Evolutionary conservation across 169 alveolate species (phyloP), one percentile per base, ranked within the genome.

Genomic region (Plasmodium knowlesi): DNA sequence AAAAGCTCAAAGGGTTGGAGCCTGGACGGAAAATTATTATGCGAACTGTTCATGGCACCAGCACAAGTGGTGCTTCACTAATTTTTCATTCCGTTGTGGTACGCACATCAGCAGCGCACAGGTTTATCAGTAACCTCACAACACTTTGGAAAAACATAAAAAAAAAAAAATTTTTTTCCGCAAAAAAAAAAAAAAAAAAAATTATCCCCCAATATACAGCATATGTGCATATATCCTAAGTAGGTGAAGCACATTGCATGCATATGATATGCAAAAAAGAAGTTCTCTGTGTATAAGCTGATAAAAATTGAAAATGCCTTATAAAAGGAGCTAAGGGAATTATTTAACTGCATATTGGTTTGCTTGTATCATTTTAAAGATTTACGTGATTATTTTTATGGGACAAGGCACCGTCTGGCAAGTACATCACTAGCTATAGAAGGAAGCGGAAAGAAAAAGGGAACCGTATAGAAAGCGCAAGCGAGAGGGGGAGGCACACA

Each of bases 341-440:
- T 79, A 19, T 79, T 19, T 79, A 79, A 41, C 57, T 79, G 25
- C 32, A 14, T 14, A 39, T 22, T 19, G 4, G 25, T 9, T 9
- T 19, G 32, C 54, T 67, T 22, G n/a, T 14, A 41, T 79, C 32
- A 79, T 14, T 78, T 41, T 41, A 16, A 34, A 79, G 72, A 79
- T 79, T 79, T 79, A 67, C 37, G 37, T 28, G 50, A 79, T 41
- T 79, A n/a, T 79, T 79, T 79, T 22, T 22, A 79, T 79, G 84
- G 39, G 54, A 79, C 70, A 41, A 79, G 30, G 84, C 57, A 12
- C 28, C 54, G 54, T 79, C 71, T 25, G 73, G 32, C 57, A 79
- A 79, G 32, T 79, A 30, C 70, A 79, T 43, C n/a, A 34, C 14
- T 22, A 28, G 6, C 30, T 25, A 41, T 79, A 79, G 43, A 41